Percentiles rank a stretch among this genome's conserved stretches.
Conservation (phyloP, 192 early-diverging fungal species). For the Podila clonocystis region DNA sequence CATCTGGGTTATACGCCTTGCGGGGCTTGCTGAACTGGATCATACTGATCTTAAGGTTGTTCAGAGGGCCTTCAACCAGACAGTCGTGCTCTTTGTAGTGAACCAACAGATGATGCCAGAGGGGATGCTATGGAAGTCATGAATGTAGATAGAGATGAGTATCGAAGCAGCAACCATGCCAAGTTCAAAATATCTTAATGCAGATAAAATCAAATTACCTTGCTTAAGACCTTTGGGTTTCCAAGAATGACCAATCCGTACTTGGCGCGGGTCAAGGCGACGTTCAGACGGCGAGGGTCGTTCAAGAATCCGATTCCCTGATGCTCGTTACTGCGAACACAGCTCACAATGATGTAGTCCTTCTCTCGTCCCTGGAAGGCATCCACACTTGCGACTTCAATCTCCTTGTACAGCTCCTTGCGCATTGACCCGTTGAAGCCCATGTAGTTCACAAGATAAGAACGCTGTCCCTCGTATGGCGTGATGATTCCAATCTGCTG, state of each 20-base stretch:
- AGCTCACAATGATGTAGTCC: slow-evolving; percentile 98
- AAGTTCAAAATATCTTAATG: slow-evolving; percentile 3
- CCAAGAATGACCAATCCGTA: slow-evolving; percentile 95
- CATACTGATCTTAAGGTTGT: slow-evolving; percentile 87
- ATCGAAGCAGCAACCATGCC: not conserved
- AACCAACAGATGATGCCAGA: slow-evolving; percentile 97
- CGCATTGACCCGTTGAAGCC: slow-evolving; percentile 90
- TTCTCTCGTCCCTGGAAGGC: slow-evolving; percentile 99
- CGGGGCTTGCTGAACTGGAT: slow-evolving; percentile 89
- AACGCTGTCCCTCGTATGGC: slow-evolving; percentile 98
- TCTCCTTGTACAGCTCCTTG: slow-evolving; percentile 97
- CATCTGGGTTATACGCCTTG: slow-evolving; percentile 63
- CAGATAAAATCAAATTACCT: slow-evolving; percentile 30
- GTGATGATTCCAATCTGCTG: slow-evolving; percentile 98
- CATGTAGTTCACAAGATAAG: slow-evolving; percentile 97
- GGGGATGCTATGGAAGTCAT: slow-evolving; percentile 67
- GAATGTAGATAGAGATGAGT: not conserved
- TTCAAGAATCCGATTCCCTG: slow-evolving; percentile 96
- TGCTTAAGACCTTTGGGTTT: slow-evolving; percentile 94
- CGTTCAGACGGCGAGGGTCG: slow-evolving; percentile 92
- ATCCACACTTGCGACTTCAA: slow-evolving; percentile 98
- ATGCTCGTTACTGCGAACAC: slow-evolving; percentile 97
- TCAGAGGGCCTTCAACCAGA: slow-evolving; percentile 93
- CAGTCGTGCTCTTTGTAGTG: slow-evolving; percentile 91
- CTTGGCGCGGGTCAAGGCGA: slow-evolving; percentile 90